Evolutionary conservation across 1,284 basidiomycete genomes (phyloP).

Genomic region (Heimioporus retisporus): DNA sequence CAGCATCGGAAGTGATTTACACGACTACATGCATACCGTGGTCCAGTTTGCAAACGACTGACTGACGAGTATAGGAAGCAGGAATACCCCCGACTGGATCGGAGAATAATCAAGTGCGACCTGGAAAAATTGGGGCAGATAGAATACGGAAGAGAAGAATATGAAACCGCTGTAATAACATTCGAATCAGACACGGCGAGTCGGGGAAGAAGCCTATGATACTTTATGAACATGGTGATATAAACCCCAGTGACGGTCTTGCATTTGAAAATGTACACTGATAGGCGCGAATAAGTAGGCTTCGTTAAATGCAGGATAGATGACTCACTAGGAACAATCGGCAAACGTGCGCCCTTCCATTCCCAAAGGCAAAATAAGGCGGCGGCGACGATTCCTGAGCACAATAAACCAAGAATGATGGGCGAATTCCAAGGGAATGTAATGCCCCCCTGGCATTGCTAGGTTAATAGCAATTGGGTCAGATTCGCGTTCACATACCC

Average conservation of each 20-base stretch:
- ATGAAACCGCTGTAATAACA: slow-evolving; percentile 57
- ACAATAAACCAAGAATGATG: slow-evolving; percentile 69
- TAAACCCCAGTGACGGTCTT: slow-evolving; percentile 77
- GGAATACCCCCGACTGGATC: slow-evolving; percentile 40
- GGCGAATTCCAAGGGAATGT: slow-evolving; percentile 77
- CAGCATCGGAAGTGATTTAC: slow-evolving; percentile 2
- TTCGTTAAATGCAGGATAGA: neutral
- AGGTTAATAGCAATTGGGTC: slow-evolving; percentile 12
- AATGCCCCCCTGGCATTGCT: slow-evolving; percentile 63
- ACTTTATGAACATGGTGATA: slow-evolving; percentile 75
- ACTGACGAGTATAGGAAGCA: slow-evolving; percentile 54
- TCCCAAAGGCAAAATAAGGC: slow-evolving; percentile 78
- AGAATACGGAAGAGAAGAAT: slow-evolving; percentile 70
- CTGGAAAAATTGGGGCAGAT: slow-evolving; percentile 83
- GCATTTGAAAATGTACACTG: slow-evolving; percentile 80
- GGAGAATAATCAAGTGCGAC: slow-evolving; percentile 66
- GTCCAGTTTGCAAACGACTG: slow-evolving; percentile 69
- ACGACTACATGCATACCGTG: slow-evolving; percentile 51
- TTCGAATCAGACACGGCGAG: neutral
- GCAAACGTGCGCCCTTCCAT: slow-evolving; percentile 73
- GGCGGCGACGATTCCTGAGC: slow-evolving; percentile 65
- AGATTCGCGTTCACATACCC: slow-evolving; percentile 55
- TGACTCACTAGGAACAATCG: slow-evolving; percentile 74
- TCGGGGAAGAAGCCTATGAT: slow-evolving; percentile 25
- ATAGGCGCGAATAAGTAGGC: slow-evolving; percentile 7